Evolutionary conservation across 2,329 filamentous ascomycete species (phyloP), one percentile per base, ranked within the genome.

Genomic region (Curvularia sp.): DNA sequence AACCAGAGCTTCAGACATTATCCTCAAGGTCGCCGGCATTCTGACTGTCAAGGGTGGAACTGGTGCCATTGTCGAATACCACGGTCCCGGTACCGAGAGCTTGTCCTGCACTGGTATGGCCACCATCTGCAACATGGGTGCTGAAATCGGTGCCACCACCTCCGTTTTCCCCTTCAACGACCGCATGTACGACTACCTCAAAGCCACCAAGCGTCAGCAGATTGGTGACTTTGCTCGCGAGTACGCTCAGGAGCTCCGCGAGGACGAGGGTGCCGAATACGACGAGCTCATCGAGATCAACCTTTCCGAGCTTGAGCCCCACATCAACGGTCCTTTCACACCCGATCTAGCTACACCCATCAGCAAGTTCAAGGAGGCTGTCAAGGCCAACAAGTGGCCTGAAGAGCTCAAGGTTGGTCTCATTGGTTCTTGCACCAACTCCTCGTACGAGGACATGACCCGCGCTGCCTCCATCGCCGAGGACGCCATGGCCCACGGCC

Each of bases 241-340:
- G 38, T 98, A 97, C 78, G 90, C 92, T 69, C 84, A 91, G 72
- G 92, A 96, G 73, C 90, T 99, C 65, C 87, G 86, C 60, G 89
- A 91, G 76, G 50, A 99, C 70, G 85, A 96, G 81, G 92, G 92
- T 69, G 91, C 92, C 68, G 89, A 98, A 81, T 99, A 98, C 80
- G 95, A 99, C 80, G 86, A 98, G 82, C 81, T 97, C 68, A 92
- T 98, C 74, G 94, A 97, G 83, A 92, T 99, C 82, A 94, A 99
- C 85, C 87, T 99, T 55, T 90, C 87, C 58, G 91, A 94, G 81
- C 89, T 99, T 49, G 95, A 99, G 85, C 95, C 95, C 68, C 92
- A 98, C 79, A 93, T 99, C 84, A 99, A 99, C 84, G 95, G 95
- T 67, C 95, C 95, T 66, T 98, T 98, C 87, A 99, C 95, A 28